Conservation (phyloP, 306 rosid species). For the Pyrus pyrifolia region DNA sequence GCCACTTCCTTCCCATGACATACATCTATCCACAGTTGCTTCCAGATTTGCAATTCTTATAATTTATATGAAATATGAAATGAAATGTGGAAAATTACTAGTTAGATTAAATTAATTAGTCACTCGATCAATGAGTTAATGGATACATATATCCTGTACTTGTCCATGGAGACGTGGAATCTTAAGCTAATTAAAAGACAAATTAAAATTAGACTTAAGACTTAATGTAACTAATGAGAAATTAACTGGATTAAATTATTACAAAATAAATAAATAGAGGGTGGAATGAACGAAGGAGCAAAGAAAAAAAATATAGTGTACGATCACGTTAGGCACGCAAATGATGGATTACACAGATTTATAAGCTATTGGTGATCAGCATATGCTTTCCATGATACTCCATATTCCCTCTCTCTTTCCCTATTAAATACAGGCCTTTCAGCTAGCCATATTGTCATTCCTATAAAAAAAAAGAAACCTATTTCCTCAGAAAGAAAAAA, state of each 20-base stretch:
- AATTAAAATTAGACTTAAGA: too few species aligned
- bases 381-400: conserved; percentile 4
- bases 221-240: not conserved
- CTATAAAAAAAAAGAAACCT: not conserved
- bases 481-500: not conserved
- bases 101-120: too few species aligned
- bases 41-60: not conserved
- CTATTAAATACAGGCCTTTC: conserved; percentile 8
- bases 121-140: not conserved
- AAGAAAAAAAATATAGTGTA: not conserved
- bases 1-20: not conserved
- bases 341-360: not conserved
- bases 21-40: not conserved
- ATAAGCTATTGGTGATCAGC: not conserved
- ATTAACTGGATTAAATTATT: not conserved
- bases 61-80: not conserved
- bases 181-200: not conserved
- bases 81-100: not conserved
- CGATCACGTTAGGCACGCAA: not conserved
- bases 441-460: not conserved
- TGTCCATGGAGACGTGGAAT: not conserved
- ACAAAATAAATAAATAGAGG: not conserved
- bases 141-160: not conserved
- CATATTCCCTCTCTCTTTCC: not conserved
- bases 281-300: not conserved